Percentiles rank a stretch among this genome's conserved stretches.
These are phyloP conservation scores for Gillenia trifoliata DNA, from an alignment of 306 rosid species.

Conservation along the genomic window DNA sequence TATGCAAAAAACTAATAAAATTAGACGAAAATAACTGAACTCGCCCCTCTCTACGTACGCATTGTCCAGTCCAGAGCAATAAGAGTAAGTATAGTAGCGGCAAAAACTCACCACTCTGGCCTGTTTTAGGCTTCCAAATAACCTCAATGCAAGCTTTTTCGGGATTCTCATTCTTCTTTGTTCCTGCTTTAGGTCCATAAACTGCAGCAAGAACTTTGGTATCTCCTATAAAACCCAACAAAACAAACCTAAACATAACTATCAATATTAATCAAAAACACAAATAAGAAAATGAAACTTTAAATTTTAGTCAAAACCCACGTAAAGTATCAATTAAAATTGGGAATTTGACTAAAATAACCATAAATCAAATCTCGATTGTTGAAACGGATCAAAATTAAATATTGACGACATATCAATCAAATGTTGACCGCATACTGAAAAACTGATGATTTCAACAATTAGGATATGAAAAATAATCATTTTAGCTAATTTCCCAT, in stretches of 20 bases:
- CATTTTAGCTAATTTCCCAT: too few relatives aligned
- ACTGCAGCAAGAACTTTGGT: constrained; percentile 90
- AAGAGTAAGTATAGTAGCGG: neutral
- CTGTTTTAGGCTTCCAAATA: constrained; percentile 95
- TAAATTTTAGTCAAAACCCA: neutral
- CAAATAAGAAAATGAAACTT: too few relatives aligned
- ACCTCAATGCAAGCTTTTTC: constrained; percentile 89
- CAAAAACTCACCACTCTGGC: constrained; percentile 52
- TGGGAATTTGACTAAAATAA: too few relatives aligned
- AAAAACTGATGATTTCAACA: neutral
- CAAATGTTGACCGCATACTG: neutral
- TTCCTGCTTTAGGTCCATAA: constrained; percentile 85
- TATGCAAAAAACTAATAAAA: neutral
- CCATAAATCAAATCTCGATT: neutral
- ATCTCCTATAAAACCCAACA: constrained; percentile 41
- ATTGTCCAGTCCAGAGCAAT: neutral
- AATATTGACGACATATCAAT: too few relatives aligned
- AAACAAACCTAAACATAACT: neutral
- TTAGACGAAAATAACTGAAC: neutral
- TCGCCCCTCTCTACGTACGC: neutral
- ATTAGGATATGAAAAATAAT: too few relatives aligned
- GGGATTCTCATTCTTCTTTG: constrained; percentile 85
- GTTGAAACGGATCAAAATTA: too few relatives aligned
- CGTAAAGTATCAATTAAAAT: too few relatives aligned
- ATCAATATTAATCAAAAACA: neutral